Base-by-base conservation (phyloP, 2,329 filamentous ascomycete species). In the Cordyceps fumosorosea region DNA sequence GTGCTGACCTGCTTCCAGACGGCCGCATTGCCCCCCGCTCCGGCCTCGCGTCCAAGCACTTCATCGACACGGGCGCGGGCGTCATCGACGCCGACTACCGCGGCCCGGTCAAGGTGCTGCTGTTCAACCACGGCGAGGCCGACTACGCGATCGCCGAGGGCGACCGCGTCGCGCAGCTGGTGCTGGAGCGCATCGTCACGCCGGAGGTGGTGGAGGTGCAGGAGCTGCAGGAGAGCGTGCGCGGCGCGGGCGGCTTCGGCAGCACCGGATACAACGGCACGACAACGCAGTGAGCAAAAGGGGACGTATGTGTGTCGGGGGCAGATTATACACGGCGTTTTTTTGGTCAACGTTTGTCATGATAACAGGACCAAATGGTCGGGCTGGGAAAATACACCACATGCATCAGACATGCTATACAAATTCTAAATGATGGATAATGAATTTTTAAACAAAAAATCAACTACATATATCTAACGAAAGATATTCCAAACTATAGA, bases 11-110 rank as follows among this genome's bases (percentile, higher is more conserved):
- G 20, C 8, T 3, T 26, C 14, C 20, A 93, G 91, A 98, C 73
- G 93, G 93, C 67, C 89, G 93, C 63, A 86, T 96, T 61, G 93
- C 93, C 3, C 93, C 93, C 11, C 89, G 93, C 66, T 95, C 90
- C n/a, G 92, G 92, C 54, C 87, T 96, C 42, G 93, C 93, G 2
- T 82, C 87, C 64, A 99, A 99, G 80, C 87, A 98, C 79, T 95
- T 93, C 77, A 98, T 99, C 74, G 92, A 97, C 75, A 95, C 90
- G 0, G 92, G 96, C 65, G 95, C 95, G 0, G 95, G 95, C 60
- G 95, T 99, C 66, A 98, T 99, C 69, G 95, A 99, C 75, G 93
- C 93, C 40, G 95, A 99, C 77, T 99, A 99, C 80, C 85, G 95
- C 42, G 95, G 95, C 22, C 90, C 90, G 68, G 89, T 99, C 70